Evolutionary conservation across 345 rosid genomes (phyloP), one percentile per base, ranked within the genome.

Genomic region (Pelargonium nanum): DNA sequence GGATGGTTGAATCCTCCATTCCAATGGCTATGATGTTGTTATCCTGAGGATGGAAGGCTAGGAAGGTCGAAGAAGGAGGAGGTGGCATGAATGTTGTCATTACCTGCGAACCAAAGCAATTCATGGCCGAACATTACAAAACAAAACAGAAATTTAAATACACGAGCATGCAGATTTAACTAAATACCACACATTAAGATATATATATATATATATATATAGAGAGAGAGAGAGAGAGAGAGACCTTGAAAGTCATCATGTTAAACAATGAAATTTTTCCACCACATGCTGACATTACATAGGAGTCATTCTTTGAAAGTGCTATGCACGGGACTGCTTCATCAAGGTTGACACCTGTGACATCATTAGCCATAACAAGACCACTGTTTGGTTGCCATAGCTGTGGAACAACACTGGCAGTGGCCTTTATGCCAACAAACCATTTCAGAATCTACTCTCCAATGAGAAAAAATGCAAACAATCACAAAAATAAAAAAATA

Each of bases 381-480:
- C 97, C 96, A 75, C 85, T 91, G 79, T 70, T 81, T 61, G 97
- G 97, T 75, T 85, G 86, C 96, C 97, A 91, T 62, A 73, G 91
- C 71, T 85, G 96, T 22, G 97, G 97, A 70, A 73, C 79, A 10
- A 75, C 79, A 71, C 62, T 75, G 52, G 72, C 72, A 20, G 72
- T 91, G 80, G 97, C 97, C 96, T 91, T 65, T 58, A 74, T 72
- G 66, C 53, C 71, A 23, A 16, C 24, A 63, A 54, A 15, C 40
- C 63, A 24, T 45, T 74, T 58, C 53, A 40, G 20, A 68, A 48
- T 24, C n/a, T 13, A 45, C 2, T 24, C 13, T 28, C 0, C 20
- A 52, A 20, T 62, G 58, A 32, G 22, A 5, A 21, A 60, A 62
- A 5, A 13, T 20, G 12, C 22, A 24, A 50, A 30, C 3, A 16